Percentiles rank a stretch among this genome's conserved stretches.
These are phyloP conservation scores for Aspergillus ellipticus DNA, from an alignment of 495 filamentous ascomycete genomes.

Conservation along the genomic window DNA sequence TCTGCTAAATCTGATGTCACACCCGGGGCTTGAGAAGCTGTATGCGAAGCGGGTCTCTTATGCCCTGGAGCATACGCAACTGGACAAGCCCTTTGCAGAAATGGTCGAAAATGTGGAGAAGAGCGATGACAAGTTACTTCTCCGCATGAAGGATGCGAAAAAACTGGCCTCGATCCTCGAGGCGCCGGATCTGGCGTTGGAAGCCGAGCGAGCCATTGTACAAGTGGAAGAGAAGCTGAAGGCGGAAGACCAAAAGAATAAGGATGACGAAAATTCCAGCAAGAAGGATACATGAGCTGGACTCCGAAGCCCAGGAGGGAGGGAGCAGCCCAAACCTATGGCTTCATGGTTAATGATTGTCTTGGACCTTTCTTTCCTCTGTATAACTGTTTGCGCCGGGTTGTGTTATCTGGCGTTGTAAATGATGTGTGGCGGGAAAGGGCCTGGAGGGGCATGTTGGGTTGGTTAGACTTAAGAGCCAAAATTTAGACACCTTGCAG, in stretches of 20 bases:
- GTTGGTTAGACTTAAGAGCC: not conserved
- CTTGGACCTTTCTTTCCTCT: not conserved
- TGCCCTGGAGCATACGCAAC: conserved; percentile 16
- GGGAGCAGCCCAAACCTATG: not conserved
- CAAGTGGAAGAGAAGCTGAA: conserved; percentile 72
- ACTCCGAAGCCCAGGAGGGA: not conserved
- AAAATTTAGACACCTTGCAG: not conserved
- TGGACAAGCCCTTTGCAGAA: conserved; percentile 25
- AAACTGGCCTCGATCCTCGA: conserved; percentile 67
- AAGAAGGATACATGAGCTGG: conserved; percentile 28
- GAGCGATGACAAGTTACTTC: conserved; percentile 55
- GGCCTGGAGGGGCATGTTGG: not conserved
- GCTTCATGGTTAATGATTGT: not conserved
- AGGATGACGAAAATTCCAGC: conserved; percentile 8
- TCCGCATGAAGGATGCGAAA: conserved; percentile 53
- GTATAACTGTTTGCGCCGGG: not conserved
- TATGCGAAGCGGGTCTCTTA: conserved; percentile 53
- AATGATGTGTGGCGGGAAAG: not conserved
- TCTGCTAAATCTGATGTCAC: conserved; percentile 61
- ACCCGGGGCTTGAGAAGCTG: conserved; percentile 62
- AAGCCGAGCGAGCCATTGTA: conserved; percentile 83
- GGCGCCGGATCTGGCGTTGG: conserved; percentile 77
- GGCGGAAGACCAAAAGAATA: conserved; percentile 37
- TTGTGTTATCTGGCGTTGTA: not conserved
- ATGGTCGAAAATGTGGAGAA: conserved; percentile 42